A percentile compares a stretch with the other conserved stretches of the same genome.
Conservation (phyloP, 177 flowering plant genomes). For the Vitis hybrid region DNA sequence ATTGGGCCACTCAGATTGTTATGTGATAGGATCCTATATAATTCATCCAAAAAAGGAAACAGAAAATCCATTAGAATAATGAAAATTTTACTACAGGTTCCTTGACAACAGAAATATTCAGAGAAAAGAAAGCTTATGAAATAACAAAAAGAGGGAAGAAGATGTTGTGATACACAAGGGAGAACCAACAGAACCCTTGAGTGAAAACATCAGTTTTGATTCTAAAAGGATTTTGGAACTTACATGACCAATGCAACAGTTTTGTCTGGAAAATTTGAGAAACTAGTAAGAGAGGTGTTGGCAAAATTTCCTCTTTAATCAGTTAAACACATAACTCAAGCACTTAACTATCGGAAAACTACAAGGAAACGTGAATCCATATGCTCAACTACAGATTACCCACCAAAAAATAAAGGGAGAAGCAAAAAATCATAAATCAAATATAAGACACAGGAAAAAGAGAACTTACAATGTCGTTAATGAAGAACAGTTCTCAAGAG, state of each 20-base stretch:
- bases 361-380: neutral
- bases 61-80: slow-evolving; percentile 6
- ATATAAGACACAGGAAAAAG: slow-evolving; percentile 3
- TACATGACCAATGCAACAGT: neutral
- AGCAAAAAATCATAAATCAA: neutral
- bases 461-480: slow-evolving; percentile 62
- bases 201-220: neutral
- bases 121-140: neutral
- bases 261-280: neutral
- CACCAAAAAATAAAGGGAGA: neutral
- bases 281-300: neutral
- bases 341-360: neutral
- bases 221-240: neutral
- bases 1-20: slow-evolving; percentile 74
- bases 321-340: neutral
- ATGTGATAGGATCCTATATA: slow-evolving; percentile 55
- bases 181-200: neutral
- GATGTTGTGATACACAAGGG: neutral
- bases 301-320: neutral
- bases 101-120: neutral
- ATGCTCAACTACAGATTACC: neutral
- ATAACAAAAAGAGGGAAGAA: neutral
- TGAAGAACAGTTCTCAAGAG: slow-evolving; percentile 60
- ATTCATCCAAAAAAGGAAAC: slow-evolving; percentile 15
- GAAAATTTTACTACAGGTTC: neutral